Evolutionary conservation across 306 rosid species (phyloP).

Genomic region (Medicago ruthenica): DNA sequence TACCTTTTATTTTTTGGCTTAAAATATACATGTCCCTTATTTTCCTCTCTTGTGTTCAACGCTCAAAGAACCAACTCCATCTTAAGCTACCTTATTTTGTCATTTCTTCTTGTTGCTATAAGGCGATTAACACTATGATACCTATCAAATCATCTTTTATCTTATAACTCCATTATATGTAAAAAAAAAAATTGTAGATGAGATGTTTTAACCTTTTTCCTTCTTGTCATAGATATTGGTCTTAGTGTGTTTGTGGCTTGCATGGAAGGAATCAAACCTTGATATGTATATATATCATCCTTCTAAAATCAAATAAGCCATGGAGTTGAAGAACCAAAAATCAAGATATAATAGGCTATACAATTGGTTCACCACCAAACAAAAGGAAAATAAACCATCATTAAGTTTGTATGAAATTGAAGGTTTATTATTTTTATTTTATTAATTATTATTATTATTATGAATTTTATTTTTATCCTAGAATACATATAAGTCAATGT

Average conservation of each 20-base stretch:
- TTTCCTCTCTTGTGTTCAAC: conserved; percentile 59
- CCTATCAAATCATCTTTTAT: conserved; percentile 22
- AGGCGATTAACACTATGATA: conserved; percentile 62
- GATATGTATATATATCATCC: not conserved
- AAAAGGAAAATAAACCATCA: conserved; percentile 52
- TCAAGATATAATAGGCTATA: conserved; percentile 53
- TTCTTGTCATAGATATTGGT: not conserved
- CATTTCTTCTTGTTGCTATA: conserved; percentile 37
- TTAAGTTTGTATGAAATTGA: conserved; percentile 52
- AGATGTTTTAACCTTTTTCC: not conserved
- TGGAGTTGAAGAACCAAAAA: conserved; percentile 56
- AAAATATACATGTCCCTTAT: conserved; percentile 26
- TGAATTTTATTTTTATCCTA: not conserved
- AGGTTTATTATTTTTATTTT: conserved; percentile 49
- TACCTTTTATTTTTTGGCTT: conserved; percentile 31
- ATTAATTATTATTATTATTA: not conserved
- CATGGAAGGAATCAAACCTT: not conserved
- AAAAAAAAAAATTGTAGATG: not conserved
- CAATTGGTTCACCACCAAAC: conserved; percentile 63
- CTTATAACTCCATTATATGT: conserved; percentile 7
- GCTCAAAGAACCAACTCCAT: conserved; percentile 39
- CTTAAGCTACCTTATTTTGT: conserved; percentile 37
- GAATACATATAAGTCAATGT: not conserved
- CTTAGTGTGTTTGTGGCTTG: no score
- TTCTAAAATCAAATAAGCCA: conserved; percentile 11